Evolutionary conservation across 768 basidiomycete species (phyloP).

Genomic region (Termitomyces titanicus): DNA sequence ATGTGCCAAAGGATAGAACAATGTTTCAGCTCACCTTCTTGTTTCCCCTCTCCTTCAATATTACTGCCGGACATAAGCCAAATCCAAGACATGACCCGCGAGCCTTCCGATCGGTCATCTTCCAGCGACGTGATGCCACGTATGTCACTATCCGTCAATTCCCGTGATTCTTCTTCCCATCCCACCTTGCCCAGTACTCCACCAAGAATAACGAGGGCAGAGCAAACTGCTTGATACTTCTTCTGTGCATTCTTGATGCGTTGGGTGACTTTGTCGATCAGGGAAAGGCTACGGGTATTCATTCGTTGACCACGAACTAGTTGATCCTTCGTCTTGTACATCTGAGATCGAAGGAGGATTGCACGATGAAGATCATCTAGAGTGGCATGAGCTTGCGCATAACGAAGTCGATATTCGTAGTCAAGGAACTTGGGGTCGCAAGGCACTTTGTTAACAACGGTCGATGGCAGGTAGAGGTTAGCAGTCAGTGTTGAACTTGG

Average conservation of each 20-base stretch:
- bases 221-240: background rate
- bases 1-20: too few species aligned
- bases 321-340: slow-evolving; percentile 27
- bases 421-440: slow-evolving; percentile 5
- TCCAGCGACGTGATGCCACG: background rate
- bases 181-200: background rate
- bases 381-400: slow-evolving; percentile 23
- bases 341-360: slow-evolving; percentile 24
- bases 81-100: background rate
- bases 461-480: slow-evolving; percentile 3
- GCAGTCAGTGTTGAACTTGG: background rate
- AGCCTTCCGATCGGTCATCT: background rate
- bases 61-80: background rate
- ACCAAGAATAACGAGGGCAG: background rate
- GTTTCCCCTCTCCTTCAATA: background rate
- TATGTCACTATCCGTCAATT: background rate
- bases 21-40: background rate
- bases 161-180: background rate
- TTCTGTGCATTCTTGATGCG: background rate
- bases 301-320: slow-evolving; percentile 20
- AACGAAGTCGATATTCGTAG: slow-evolving; percentile 24
- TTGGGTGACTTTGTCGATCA: slow-evolving; percentile 7
- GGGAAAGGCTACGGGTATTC: slow-evolving; percentile 18
- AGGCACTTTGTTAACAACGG: background rate
- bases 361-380: slow-evolving; percentile 24